Conservation (phyloP, 2,329 filamentous ascomycete species). For the Cercospora sojina region DNA sequence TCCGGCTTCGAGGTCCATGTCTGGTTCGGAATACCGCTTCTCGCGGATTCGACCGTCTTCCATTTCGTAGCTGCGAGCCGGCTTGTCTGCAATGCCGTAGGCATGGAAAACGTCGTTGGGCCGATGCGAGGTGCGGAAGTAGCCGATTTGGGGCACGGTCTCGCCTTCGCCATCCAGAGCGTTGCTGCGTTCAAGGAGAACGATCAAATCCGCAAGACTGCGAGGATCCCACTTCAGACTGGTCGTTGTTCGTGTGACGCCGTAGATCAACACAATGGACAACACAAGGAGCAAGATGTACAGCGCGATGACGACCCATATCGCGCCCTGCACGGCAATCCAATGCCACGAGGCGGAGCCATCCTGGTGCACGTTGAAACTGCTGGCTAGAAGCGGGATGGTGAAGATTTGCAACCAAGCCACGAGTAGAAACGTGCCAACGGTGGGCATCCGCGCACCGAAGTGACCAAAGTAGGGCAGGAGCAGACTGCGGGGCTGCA, state of each 20-base stretch:
- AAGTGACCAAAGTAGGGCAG: constrained; percentile 69
- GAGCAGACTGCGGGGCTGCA: constrained; percentile 63
- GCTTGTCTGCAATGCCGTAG: constrained; percentile 64
- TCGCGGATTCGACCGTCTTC: constrained; percentile 50
- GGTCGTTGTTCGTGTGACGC: constrained; percentile 56
- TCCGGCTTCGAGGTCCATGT: constrained; percentile 36
- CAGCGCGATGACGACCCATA: constrained; percentile 73
- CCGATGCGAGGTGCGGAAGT: constrained; percentile 72
- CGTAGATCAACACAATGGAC: constrained; percentile 59
- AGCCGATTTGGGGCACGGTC: constrained; percentile 69
- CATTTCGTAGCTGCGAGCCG: constrained; percentile 52
- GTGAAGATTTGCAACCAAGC: constrained; percentile 79
- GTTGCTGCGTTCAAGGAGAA: constrained; percentile 77
- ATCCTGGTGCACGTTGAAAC: constrained; percentile 66
- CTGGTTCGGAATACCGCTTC: constrained; percentile 39
- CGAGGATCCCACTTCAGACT: constrained; percentile 83
- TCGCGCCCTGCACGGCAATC: constrained; percentile 73
- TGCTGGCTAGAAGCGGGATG: constrained; percentile 74
- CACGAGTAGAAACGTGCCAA: constrained; percentile 63
- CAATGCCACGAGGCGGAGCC: constrained; percentile 68
- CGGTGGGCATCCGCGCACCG: constrained; percentile 63
- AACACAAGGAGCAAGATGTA: constrained; percentile 68
- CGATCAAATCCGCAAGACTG: constrained; percentile 76
- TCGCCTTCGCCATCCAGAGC: constrained; percentile 58
- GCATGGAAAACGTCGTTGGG: constrained; percentile 72